phyloP scores from a whole-genome alignment of 352 stramenopile species.

The Saprolegnia parasitica region DNA sequence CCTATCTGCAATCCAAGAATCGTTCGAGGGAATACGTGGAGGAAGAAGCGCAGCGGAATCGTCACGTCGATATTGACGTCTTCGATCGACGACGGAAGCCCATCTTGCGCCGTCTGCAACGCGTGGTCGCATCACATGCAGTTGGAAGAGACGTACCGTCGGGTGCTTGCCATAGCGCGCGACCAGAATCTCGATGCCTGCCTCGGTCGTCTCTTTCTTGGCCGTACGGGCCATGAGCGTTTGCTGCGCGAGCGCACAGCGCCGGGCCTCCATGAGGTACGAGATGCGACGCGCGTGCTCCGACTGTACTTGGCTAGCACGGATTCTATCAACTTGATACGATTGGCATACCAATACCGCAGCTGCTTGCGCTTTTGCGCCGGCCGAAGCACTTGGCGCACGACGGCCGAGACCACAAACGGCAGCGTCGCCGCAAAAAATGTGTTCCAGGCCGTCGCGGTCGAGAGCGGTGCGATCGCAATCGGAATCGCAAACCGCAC shows the following conservation, averaged over 20 bases:
- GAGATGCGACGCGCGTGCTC: conserved; percentile 36
- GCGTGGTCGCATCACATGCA: background rate
- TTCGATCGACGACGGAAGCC: conserved; percentile 16
- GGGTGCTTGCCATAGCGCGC: conserved; percentile 72
- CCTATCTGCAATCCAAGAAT: background rate
- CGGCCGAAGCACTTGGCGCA: conserved; percentile 63
- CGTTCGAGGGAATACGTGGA: conserved; percentile 45
- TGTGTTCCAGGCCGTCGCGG: conserved; percentile 59
- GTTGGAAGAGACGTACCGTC: conserved; percentile 34
- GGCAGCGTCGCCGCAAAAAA: conserved; percentile 69
- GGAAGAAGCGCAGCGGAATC: conserved; percentile 74
- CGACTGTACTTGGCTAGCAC: conserved; percentile 16
- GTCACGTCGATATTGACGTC: conserved; percentile 55
- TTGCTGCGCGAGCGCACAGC: conserved; percentile 59
- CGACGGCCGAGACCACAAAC: conserved; percentile 56
- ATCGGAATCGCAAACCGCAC: conserved; percentile 80
- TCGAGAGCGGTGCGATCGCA: conserved; percentile 70
- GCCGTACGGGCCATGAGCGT: conserved; percentile 63
- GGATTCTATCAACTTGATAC: background rate
- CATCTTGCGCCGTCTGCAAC: conserved; percentile 23
- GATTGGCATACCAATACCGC: conserved; percentile 38
- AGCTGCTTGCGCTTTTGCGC: conserved; percentile 56
- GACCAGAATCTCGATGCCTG: conserved; percentile 66
- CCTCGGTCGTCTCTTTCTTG: conserved; percentile 51
- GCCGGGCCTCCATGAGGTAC: conserved; percentile 51